Conservation (phyloP, 2,329 filamentous ascomycete genomes). For the Cercospora sp. region DNA sequence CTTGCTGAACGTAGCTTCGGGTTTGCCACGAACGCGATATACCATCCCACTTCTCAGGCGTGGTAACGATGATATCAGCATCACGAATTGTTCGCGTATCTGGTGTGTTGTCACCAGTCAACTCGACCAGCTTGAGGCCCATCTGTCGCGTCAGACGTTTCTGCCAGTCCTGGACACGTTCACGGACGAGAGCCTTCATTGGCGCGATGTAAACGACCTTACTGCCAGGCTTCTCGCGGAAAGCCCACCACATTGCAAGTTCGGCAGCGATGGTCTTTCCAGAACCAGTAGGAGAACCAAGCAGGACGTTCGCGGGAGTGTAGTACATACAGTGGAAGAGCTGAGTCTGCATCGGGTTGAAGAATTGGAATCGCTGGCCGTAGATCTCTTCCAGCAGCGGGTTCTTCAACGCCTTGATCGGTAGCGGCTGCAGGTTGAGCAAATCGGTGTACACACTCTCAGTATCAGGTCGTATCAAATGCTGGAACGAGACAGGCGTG, state of each 20-base stretch:
- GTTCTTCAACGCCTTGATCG: slow-evolving; percentile 84
- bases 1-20: slow-evolving; percentile 90
- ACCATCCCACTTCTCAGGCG: slow-evolving; percentile 99
- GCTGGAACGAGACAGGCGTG: slow-evolving; percentile 92
- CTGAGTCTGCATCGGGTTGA: slow-evolving; percentile 99
- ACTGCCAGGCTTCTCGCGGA: slow-evolving; percentile 87
- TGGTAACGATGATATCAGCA: slow-evolving; percentile 97
- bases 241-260: slow-evolving; percentile 99
- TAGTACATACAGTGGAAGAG: slow-evolving; percentile 97
- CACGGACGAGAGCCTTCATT: slow-evolving; percentile 97
- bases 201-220: slow-evolving; percentile 99
- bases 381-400: slow-evolving; percentile 86
- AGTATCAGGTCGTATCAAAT: slow-evolving; percentile 93
- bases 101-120: slow-evolving; percentile 97
- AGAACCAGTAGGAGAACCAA: slow-evolving; percentile 94
- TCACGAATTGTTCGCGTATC: slow-evolving; percentile 94
- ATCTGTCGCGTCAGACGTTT: slow-evolving; percentile 76
- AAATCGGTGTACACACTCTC: slow-evolving; percentile 97
- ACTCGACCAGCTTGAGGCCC: slow-evolving; percentile 85
- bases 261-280: slow-evolving; percentile 97
- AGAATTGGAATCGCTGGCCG: slow-evolving; percentile 83
- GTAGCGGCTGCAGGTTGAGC: slow-evolving; percentile 84
- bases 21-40: slow-evolving; percentile 99
- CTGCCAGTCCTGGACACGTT: slow-evolving; percentile 94
- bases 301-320: slow-evolving; percentile 83